A percentile compares a stretch with the other conserved stretches of the same genome.
Evolutionary conservation across 768 basidiomycete species (phyloP).

Genomic region (Tricholoma terreum): DNA sequence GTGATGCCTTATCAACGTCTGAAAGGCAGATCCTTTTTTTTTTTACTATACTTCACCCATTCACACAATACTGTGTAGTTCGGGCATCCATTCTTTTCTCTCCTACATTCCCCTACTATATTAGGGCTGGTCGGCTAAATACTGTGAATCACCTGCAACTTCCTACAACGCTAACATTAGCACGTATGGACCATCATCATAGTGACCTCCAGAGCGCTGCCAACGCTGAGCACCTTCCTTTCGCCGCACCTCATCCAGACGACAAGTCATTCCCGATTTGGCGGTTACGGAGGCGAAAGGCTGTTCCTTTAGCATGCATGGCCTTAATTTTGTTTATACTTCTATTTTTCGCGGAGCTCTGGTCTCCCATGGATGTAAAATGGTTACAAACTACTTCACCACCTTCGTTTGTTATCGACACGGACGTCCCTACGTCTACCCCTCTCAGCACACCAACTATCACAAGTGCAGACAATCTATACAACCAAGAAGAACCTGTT

Average conservation of each 20-base stretch:
- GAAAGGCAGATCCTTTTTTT: too few species aligned
- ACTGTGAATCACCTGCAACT: too few species aligned
- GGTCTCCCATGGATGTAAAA: neutral
- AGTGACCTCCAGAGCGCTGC: neutral
- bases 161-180: too few species aligned
- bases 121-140: too few species aligned
- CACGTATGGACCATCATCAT: neutral
- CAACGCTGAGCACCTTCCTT: neutral
- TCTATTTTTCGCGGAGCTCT: slow-evolving; percentile 17
- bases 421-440: slow-evolving; percentile 7
- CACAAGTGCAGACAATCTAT: slow-evolving; percentile 10
- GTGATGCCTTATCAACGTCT: too few species aligned
- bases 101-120: too few species aligned
- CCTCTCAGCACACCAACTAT: slow-evolving; percentile 9
- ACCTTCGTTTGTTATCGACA: slow-evolving; percentile 2
- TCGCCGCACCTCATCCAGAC: neutral
- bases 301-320: slow-evolving; percentile 11
- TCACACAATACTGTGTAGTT: too few species aligned
- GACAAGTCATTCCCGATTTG: neutral
- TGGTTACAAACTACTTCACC: neutral
- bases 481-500: slow-evolving; percentile 27
- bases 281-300: slow-evolving; percentile 18
- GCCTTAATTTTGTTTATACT: slow-evolving; percentile 14
- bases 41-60: too few species aligned
- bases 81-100: too few species aligned